Base-by-base conservation (phyloP, 768 basidiomycete genomes). In the Leccinum barrowsii region DNA sequence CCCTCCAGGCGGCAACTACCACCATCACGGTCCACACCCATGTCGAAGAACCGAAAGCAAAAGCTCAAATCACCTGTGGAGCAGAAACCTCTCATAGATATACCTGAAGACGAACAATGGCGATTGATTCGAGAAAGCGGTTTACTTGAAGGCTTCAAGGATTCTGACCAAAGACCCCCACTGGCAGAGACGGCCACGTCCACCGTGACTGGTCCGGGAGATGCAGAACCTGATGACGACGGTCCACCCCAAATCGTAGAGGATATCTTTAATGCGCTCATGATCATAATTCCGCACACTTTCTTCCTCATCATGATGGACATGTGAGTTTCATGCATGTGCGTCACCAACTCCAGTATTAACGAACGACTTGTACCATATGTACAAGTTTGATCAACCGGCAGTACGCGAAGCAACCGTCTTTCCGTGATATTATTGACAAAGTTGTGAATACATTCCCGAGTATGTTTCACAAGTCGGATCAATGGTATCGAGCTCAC, bases 231-330 rank as follows among this genome's bases (percentile, higher is more conserved):
- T 21, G 76, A 78, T 42, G 42, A 44, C 11, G 79, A 44, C 19
- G 79, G 76, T 40, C 63, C 73, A 26, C 59, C 74, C 8, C 72
- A 80, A 19, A 73, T 87, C 4, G 77, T 77, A 7, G 87, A 89
- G 59, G 90, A 92, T 74, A 77, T 92, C 40, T 85, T 92, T 71
- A 80, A 85, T 61, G 76, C 88, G 10, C 62, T 81, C 17, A 70
- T 88, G 19, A 74, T 87, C 54, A 81, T 92, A 56, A 85, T 89
- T 34, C 92, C 92, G 0, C 83, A 89, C 65, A 83, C 83, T 3
- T 92, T 86, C 67, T 74, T 92, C 52, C 77, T 92, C 40, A 66
- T 92, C 15, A 75, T 92, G 76, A 91, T 94, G 89, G 86, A 92
- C 67, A 89, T 93, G 92, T 94, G 68, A 65, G 89, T 75, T 19